Evolutionary conservation across 2,329 filamentous ascomycete species (phyloP).

Genomic region (Colletotrichum phormii): DNA sequence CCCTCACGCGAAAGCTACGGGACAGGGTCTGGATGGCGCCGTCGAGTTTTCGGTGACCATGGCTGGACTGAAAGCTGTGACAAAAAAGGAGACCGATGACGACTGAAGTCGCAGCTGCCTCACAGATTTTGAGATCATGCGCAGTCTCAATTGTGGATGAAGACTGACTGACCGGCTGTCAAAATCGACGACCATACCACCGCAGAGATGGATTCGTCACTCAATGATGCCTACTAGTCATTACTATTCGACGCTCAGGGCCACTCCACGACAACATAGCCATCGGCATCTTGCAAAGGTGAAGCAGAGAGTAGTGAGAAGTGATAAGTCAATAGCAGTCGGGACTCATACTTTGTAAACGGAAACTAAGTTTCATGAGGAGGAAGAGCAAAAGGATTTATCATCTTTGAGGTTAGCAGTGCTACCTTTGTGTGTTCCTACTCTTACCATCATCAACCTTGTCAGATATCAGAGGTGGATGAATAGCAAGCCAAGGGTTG

Average conservation of each 20-base stretch:
- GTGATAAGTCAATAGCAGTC: neutral
- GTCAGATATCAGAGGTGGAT: neutral
- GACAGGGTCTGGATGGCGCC: slow-evolving; percentile 60
- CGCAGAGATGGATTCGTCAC: neutral
- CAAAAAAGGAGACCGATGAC: slow-evolving; percentile 31
- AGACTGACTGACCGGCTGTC: neutral
- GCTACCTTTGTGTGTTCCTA: neutral
- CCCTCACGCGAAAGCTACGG: slow-evolving; percentile 72
- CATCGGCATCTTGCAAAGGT: neutral
- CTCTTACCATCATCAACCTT: neutral
- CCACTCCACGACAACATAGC: neutral
- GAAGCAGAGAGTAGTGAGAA: neutral
- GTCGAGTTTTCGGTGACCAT: slow-evolving; percentile 82
- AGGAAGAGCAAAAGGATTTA: neutral
- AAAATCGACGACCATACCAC: neutral
- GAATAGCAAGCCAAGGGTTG: neutral
- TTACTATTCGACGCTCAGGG: neutral
- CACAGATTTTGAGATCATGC: neutral
- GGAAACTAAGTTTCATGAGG: neutral
- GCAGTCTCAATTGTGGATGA: neutral
- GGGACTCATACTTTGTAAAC: neutral
- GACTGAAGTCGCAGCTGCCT: neutral
- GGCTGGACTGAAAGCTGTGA: slow-evolving; percentile 65
- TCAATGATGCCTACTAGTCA: neutral
- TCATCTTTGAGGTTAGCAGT: neutral